Percentiles rank a stretch among this genome's conserved stretches.
These are phyloP conservation scores for Datisca glomerata DNA, from an alignment of 306 rosid genomes.

Conservation along the genomic window DNA sequence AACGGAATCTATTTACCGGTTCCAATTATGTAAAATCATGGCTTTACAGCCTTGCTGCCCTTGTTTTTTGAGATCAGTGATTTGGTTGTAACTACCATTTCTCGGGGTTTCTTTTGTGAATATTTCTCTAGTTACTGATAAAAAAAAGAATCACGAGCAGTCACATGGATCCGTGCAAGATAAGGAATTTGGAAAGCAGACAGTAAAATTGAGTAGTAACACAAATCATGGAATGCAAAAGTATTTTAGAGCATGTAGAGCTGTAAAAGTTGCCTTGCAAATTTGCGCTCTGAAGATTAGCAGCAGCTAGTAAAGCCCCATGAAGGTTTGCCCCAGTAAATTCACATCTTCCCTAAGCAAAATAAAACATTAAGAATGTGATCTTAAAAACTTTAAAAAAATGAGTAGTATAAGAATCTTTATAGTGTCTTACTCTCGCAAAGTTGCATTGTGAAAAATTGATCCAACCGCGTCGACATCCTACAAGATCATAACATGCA, in stretches of 20 bases:
- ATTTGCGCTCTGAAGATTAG: conserved; percentile 87
- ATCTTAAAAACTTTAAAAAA: conserved; percentile 6
- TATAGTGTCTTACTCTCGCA: conserved; percentile 70
- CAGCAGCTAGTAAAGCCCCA: conserved; percentile 82
- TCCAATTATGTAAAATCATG: too few relatives aligned
- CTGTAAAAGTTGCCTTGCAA: conserved; percentile 57
- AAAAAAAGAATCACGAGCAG: too few relatives aligned
- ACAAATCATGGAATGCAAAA: background rate
- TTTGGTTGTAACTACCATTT: too few relatives aligned
- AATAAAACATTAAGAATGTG: conserved; percentile 30
- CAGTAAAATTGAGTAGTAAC: too few relatives aligned
- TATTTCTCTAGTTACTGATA: too few relatives aligned
- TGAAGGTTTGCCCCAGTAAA: conserved; percentile 95
- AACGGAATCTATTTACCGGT: too few relatives aligned
- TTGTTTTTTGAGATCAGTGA: too few relatives aligned
- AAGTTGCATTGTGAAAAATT: conserved; percentile 73
- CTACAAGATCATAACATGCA: conserved; percentile 25
- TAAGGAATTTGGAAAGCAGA: too few relatives aligned
- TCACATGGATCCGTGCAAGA: too few relatives aligned
- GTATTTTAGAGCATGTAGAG: background rate
- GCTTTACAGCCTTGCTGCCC: too few relatives aligned
- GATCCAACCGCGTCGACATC: conserved; percentile 91
- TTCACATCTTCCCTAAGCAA: conserved; percentile 90
- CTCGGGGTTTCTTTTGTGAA: too few relatives aligned
- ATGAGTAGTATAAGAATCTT: conserved; percentile 9